A percentile compares a stretch with the other conserved stretches of the same genome.
phyloP scores from a whole-genome alignment of 768 basidiomycete species.

The Hemileccinum rubropunctum region DNA sequence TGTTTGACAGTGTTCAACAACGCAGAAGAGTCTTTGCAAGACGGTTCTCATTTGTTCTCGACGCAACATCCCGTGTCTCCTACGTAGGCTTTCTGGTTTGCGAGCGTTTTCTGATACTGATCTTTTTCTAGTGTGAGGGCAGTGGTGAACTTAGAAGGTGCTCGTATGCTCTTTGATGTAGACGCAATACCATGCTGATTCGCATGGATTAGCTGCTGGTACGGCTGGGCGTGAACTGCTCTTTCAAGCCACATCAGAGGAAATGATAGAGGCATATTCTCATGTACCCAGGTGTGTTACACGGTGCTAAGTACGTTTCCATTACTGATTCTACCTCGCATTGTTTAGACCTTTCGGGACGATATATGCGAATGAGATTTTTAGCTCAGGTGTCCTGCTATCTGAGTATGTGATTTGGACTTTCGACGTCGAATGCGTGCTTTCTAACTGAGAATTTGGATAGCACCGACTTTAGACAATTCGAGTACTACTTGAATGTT shows the following conservation, averaged over 20 bases:
- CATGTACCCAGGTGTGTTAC: conserved; percentile 66
- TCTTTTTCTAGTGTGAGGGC: conserved; percentile 62
- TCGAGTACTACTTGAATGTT: conserved; percentile 84
- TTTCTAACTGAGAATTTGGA: conserved; percentile 6
- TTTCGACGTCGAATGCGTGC: conserved; percentile 1
- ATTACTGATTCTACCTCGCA: background rate
- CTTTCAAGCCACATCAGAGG: conserved; percentile 93
- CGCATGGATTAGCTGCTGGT: conserved; percentile 62
- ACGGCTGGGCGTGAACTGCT: conserved; percentile 83
- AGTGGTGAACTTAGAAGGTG: conserved; percentile 88
- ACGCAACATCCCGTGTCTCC: conserved; percentile 78
- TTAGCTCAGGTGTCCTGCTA: conserved; percentile 84
- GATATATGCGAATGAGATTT: conserved; percentile 87
- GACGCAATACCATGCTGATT: conserved; percentile 3
- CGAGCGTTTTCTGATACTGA: conserved; percentile 1
- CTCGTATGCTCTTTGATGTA: background rate
- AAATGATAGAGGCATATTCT: conserved; percentile 92
- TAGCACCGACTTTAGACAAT: conserved; percentile 95
- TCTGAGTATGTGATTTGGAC: conserved; percentile 66
- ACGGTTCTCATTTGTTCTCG: conserved; percentile 90
- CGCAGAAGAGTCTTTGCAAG: conserved; percentile 93
- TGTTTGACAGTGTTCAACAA: conserved; percentile 78
- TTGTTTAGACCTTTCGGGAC: conserved; percentile 75
- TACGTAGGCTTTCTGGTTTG: conserved; percentile 47
- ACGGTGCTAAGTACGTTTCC: background rate